Base-by-base conservation (phyloP, 768 basidiomycete species). In the Phanerodontia chrysosporium region DNA sequence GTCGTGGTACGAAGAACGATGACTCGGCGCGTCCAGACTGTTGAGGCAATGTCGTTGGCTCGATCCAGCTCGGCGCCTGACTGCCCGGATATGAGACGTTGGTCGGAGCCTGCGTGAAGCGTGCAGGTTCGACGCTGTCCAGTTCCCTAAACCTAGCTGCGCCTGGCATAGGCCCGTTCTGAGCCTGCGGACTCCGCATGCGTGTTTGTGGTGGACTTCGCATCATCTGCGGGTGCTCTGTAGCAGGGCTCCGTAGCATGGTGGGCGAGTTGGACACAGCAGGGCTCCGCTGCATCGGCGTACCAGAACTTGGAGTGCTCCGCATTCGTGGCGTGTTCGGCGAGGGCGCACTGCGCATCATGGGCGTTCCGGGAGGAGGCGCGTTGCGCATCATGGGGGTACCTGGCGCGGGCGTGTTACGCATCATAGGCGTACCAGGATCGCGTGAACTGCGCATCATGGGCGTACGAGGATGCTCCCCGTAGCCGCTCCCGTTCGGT, bases 31-130 rank as follows among this genome's bases (percentile, higher is more conserved):
- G 59, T 36, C 28, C 32, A 24, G 53, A 28, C 18, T 30, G 36
- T 25, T 10, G 25, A 13, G 32, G 32, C 32, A 13, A 13, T 16
- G 25, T n/a, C n/a, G 52, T 25, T 18, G 22, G 22, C 22, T 45
- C 36, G 22, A 57, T 49, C 45, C 28, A 48, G 48, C 56, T 57
- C 32, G 55, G 25, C 12, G 16, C 55, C 21, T 36, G 27, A n/a
- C 32, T 61, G 16, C 13, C 28, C 5, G 60, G 60, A 29, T 57
- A 61, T 18, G 60, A 61, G 28, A 61, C 60, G n/a, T 56, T 39
- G 18, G 55, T 57, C 35, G 59, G 59, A 14, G n/a, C 25, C 45
- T 29, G 10, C 14, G 55, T 49, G 28, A 24, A 51, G 21, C 55
- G 59, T 30, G 48, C 30, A 18, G 25, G 35, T 9, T 49, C 28